phyloP scores from a whole-genome alignment of 2,329 filamentous ascomycete genomes.

The Magnaporthales sp. region DNA sequence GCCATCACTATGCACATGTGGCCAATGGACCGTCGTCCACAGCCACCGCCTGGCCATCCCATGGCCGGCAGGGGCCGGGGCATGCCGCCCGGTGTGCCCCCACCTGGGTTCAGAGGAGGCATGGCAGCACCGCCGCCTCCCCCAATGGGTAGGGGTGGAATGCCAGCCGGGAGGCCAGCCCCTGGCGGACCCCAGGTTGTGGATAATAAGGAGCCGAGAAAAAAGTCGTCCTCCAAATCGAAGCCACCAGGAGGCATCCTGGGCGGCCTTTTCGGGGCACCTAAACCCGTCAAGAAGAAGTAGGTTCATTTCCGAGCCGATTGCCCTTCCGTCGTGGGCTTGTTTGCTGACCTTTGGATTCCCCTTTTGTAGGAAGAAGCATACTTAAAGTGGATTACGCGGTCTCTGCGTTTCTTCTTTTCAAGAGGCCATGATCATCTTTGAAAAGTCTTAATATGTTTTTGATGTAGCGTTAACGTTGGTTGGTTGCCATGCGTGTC shows the following conservation, averaged over 20 bases:
- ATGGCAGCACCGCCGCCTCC: no score
- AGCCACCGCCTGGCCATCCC: constrained; percentile 6
- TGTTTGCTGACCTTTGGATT: not conserved
- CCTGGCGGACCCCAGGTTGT: no score
- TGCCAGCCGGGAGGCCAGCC: not conserved
- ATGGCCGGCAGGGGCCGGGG: not conserved
- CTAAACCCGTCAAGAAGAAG: not conserved
- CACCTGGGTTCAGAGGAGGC: not conserved
- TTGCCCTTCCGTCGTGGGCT: not conserved
- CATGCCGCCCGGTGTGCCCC: not conserved
- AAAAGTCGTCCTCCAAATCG: not conserved
- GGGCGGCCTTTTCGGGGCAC: not conserved
- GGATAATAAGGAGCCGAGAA: not conserved
- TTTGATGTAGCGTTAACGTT: not conserved
- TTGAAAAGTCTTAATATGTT: not conserved
- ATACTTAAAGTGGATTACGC: not conserved
- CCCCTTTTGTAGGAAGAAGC: not conserved
- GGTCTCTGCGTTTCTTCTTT: not conserved
- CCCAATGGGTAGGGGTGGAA: no score
- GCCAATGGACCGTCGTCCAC: constrained; percentile 35
- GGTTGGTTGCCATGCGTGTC: not conserved
- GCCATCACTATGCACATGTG: constrained; percentile 51
- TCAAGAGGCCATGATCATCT: not conserved
- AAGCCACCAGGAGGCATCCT: not conserved
- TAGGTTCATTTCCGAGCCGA: not conserved